Base-by-base conservation (phyloP, 176 grass and related monocot species). In the Rhynchospora breviuscula region DNA sequence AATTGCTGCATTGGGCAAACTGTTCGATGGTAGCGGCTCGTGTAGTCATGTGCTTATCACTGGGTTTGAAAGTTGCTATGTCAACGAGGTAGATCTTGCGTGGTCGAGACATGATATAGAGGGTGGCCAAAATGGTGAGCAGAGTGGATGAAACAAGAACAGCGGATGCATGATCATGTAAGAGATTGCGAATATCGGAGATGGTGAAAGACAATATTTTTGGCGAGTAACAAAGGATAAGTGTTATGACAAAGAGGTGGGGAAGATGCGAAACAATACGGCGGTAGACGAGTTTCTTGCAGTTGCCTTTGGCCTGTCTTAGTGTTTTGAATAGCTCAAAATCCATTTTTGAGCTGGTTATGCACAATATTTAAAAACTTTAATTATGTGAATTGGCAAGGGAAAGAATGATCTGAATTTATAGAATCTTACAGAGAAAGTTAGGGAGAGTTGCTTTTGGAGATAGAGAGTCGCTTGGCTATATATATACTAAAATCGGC, bases 11-110 rank as follows among this genome's bases (percentile, higher is more conserved):
- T 5, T 46, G 63, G 0, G 49, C 17, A 76, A 98, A 94, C 85
- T 94, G 95, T 4, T 62, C 65, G 76, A 98, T 85, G 25, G 92
- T 91, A 68, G 77, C 83, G 71, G 87, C 69, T 19, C 95, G 92
- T 1, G 89, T 84, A 26, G 92, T 89, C 86, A 89, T 86, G 79
- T 90, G 89, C n/a, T 29, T 1, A 0, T 21, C n/a, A 3, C 84
- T 35, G n/a, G 90, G 62, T 13, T 83, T 78, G 95, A 88, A 88
- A 6, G 90, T 86, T 9, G 89, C 86, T 2, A 91, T 29, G 22
- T 94, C 95, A 2, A 98, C 58, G 1, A 98, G 81, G 85, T 94
- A 98, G 52, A 98, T 92, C 6, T 88, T 86, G 0, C 90, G 92
- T 0, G 90, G 95, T 0, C 92, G 92, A 0, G 85, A 88, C 57